Base-by-base conservation (phyloP, 805 yeast genomes). In the Henningerozyma blattae region DNA sequence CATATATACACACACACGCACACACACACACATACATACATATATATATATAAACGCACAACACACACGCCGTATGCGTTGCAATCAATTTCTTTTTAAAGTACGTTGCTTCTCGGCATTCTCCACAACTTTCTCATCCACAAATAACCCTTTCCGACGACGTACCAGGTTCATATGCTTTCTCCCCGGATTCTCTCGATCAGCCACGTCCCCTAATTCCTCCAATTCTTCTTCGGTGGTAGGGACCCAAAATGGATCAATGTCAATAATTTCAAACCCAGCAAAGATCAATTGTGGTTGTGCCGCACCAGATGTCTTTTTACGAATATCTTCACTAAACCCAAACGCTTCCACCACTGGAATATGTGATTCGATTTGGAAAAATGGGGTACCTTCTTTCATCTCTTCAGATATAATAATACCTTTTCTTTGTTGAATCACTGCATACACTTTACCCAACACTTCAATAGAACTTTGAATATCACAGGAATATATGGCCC, bases 191-290 rank as follows among this genome's bases (percentile, higher is more conserved):
- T 91, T 91, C 48, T 85, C 97, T 47, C 82, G 71, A 46, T 91
- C 98, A 1, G 95, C 94, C 44, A 72, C 71, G 42, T 84, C 95
- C 18, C 99, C 99, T 30, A 84, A 63, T 38, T 85, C 93, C 54
- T 91, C 97, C 30, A 91, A 59, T 55, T 91, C 98, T 54, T 86
- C 96, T 47, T 84, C 96, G 0, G 98, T 91, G 3, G 91, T 83
- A 12, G 99, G 99, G 13, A 91, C 94, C 99, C 99, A 91, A 66
- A 82, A 91, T 30, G 99, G 99, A 64, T 91, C 97, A 44, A 80
- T 72, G 43, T 86, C 94, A 33, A 89, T 72, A 42, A 77, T 63
- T 48, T 86, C 91, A 53, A 72, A 91, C 1, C 97, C 97, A 19
- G 81, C 70, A 49, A 89, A 91, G 8, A 87, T 83, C 34, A 91